Conservation (phyloP, 441 rosid species). For the Brassica hybrid region DNA sequence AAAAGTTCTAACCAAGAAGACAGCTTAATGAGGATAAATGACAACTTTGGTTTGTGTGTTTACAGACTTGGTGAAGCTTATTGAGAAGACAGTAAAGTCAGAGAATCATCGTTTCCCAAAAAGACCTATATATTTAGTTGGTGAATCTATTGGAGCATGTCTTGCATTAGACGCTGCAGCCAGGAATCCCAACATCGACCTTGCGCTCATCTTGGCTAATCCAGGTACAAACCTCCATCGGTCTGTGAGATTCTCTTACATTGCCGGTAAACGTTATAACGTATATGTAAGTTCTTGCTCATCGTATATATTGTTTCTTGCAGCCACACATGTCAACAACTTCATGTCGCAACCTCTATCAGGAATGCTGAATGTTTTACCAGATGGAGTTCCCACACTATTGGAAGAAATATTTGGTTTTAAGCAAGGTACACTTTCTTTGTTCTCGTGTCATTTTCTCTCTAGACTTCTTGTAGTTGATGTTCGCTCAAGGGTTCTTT, state of each 20-base stretch:
- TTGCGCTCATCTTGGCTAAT: too few relatives aligned
- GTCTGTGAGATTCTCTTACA: not conserved
- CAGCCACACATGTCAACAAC: too few relatives aligned
- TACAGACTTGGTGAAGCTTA: slow-evolving; percentile 60
- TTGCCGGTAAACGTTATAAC: not conserved
- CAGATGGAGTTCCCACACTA: too few relatives aligned
- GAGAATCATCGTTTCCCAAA: slow-evolving; percentile 48
- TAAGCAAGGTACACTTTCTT: slow-evolving; percentile 57
- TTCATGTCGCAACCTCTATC: too few relatives aligned
- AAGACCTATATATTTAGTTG: slow-evolving; percentile 78
- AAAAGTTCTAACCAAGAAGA: not conserved
- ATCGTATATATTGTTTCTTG: too few relatives aligned
- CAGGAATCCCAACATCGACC: slow-evolving; percentile 60
- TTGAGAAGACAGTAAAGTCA: slow-evolving; percentile 51
- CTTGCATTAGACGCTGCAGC: slow-evolving; percentile 71
- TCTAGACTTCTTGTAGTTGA: not conserved
- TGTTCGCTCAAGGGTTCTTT: too few relatives aligned
- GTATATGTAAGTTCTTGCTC: too few relatives aligned
- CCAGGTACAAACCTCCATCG: slow-evolving; percentile 57
- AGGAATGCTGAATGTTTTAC: too few relatives aligned
- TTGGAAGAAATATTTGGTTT: too few relatives aligned
- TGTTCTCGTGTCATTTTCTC: slow-evolving; percentile 25
- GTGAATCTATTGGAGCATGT: slow-evolving; percentile 77
- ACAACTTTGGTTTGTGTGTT: slow-evolving; percentile 4
- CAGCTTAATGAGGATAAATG: not conserved